A percentile compares a stretch with the other conserved stretches of the same genome.
These are phyloP conservation scores for Alternaria hordeiaustralica DNA, from an alignment of 2,329 filamentous ascomycete genomes.

Conservation along the genomic window DNA sequence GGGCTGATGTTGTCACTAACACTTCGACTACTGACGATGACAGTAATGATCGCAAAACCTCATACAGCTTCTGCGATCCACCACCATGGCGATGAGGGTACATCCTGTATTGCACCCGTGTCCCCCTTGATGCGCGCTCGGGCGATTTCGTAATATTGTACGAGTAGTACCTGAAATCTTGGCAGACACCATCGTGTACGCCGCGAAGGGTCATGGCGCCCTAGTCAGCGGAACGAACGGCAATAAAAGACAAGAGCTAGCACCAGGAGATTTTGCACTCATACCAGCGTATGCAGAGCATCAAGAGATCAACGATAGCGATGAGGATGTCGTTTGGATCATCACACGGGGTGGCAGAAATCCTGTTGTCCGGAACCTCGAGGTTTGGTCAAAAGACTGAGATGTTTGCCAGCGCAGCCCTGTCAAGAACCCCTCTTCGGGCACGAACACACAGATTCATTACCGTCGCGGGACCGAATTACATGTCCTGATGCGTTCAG, in stretches of 20 bases:
- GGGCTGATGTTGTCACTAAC: slow-evolving; percentile 32
- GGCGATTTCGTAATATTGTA: not conserved
- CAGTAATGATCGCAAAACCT: slow-evolving; percentile 69
- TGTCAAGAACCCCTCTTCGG: not conserved
- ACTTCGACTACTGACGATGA: slow-evolving; percentile 3
- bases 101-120: slow-evolving; percentile 21
- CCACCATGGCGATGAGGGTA: slow-evolving; percentile 73
- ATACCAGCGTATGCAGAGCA: slow-evolving; percentile 75
- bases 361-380: slow-evolving; percentile 68
- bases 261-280: slow-evolving; percentile 71
- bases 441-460: not conserved
- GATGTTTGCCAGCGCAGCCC: not conserved
- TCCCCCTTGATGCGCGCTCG: not conserved
- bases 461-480: not conserved
- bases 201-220: slow-evolving; percentile 65
- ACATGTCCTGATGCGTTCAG: no score
- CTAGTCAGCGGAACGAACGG: slow-evolving; percentile 64
- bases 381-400: slow-evolving; percentile 59
- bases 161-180: slow-evolving; percentile 8
- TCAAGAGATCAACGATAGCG: slow-evolving; percentile 71
- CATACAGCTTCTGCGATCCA: slow-evolving; percentile 68
- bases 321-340: slow-evolving; percentile 69
- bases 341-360: slow-evolving; percentile 67
- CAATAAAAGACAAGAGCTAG: slow-evolving; percentile 63
- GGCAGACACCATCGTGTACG: slow-evolving; percentile 72